phyloP scores from a whole-genome alignment of 306 rosid genomes.

The Quercus engelmannii region DNA sequence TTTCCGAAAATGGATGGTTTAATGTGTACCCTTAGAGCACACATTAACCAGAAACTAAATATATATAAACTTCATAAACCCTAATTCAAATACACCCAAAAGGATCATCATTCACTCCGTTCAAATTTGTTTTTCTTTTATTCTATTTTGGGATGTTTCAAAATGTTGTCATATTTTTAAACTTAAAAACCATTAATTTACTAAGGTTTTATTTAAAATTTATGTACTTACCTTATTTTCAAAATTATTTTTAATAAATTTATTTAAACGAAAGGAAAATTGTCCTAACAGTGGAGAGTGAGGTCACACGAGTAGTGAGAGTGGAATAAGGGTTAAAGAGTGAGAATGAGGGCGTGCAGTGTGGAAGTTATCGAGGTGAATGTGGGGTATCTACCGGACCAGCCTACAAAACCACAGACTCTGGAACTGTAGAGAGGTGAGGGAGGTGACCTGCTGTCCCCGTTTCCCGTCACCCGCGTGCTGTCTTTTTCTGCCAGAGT shows the following conservation, averaged over 20 bases:
- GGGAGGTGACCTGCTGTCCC: constrained; percentile 40
- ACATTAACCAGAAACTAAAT: too few relatives aligned
- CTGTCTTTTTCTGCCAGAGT: constrained; percentile 43
- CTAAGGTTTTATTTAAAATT: too few relatives aligned
- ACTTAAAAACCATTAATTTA: too few relatives aligned
- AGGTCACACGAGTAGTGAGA: background rate
- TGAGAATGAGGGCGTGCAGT: constrained; percentile 44
- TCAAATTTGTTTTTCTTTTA: too few relatives aligned
- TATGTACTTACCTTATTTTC: too few relatives aligned
- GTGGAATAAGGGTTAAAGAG: background rate
- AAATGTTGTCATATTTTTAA: too few relatives aligned
- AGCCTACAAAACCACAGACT: constrained; percentile 30
- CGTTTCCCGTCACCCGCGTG: constrained; percentile 61
- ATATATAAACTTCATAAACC: too few relatives aligned
- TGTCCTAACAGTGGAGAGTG: background rate
- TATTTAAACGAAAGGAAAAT: too few relatives aligned
- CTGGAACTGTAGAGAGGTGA: background rate
- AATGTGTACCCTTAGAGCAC: too few relatives aligned
- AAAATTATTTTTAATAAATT: too few relatives aligned
- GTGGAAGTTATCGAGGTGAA: constrained; percentile 56
- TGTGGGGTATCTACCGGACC: constrained; percentile 71
- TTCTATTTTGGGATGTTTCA: accelerated
- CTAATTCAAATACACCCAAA: too few relatives aligned
- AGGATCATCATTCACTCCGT: accelerated
- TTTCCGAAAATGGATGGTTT: too few relatives aligned